These are phyloP conservation scores for Penicillium glabrum DNA, from an alignment of 2,329 filamentous ascomycete genomes.

Conservation along the genomic window DNA sequence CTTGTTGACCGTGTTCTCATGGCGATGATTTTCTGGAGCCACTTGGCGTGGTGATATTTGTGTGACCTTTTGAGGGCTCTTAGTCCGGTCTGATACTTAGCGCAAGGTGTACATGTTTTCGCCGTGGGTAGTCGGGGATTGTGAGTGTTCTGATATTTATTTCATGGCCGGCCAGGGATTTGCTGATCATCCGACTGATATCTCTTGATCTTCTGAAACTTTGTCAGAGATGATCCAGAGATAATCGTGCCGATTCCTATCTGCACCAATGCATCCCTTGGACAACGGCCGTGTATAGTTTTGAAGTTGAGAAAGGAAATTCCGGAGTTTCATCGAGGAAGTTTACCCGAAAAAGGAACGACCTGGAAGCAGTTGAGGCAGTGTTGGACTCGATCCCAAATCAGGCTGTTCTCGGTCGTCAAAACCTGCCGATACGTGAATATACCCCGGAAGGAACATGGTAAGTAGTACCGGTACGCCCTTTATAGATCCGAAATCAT, in stretches of 20 bases:
- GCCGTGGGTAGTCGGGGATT: background rate
- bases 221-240: background rate
- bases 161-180: background rate
- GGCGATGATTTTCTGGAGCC: background rate
- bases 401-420: background rate
- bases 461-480: no score
- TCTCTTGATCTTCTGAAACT: no score
- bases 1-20: background rate
- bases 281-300: background rate
- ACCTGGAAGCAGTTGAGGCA: background rate
- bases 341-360: background rate
- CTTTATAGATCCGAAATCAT: background rate
- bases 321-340: background rate
- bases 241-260: background rate
- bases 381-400: background rate
- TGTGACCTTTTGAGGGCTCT: background rate
- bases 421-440: background rate
- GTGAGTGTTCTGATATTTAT: background rate
- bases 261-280: background rate
- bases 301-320: background rate
- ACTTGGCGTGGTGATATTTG: slow-evolving; percentile 6
- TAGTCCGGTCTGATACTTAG: background rate
- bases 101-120: background rate
- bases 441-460: background rate
- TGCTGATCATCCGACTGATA: background rate